Evolutionary conservation across 2,329 filamentous ascomycete species (phyloP).

Genomic region (Arthrobotrys iridis): DNA sequence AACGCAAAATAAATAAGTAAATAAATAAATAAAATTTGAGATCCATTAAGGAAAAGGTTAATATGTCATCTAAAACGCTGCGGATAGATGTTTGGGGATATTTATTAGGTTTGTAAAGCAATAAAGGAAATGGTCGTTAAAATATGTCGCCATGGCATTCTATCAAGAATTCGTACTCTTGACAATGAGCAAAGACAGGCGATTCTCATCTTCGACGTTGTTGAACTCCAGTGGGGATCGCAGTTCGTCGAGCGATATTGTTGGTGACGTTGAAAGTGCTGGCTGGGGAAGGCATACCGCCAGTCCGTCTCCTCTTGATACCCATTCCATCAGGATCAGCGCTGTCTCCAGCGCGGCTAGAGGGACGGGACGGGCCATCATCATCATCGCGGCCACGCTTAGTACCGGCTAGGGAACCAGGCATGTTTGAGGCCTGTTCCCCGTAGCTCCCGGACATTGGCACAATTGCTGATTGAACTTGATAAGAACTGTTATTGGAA

Average conservation of each 20-base stretch:
- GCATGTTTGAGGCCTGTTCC: slow-evolving; percentile 51
- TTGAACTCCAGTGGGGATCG: slow-evolving; percentile 50
- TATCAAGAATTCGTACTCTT: slow-evolving; percentile 37
- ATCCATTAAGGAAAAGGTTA: slow-evolving; percentile 35
- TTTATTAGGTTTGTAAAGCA: slow-evolving; percentile 44
- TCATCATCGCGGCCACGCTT: slow-evolving; percentile 73
- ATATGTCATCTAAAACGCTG: slow-evolving; percentile 53
- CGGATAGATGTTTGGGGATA: slow-evolving; percentile 46
- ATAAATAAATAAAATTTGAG: slow-evolving; percentile 5
- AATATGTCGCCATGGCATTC: slow-evolving; percentile 48
- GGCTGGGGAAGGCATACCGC: slow-evolving; percentile 44
- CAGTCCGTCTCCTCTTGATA: slow-evolving; percentile 46
- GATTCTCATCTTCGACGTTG: slow-evolving; percentile 41
- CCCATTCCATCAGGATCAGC: slow-evolving; percentile 44
- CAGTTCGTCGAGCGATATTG: slow-evolving; percentile 47
- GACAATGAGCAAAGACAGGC: slow-evolving; percentile 3
- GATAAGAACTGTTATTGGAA: slow-evolving; percentile 65
- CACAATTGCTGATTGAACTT: slow-evolving; percentile 54
- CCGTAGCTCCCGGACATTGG: slow-evolving; percentile 54
- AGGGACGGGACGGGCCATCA: slow-evolving; percentile 73
- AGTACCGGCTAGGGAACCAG: slow-evolving; percentile 62
- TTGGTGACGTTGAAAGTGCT: slow-evolving; percentile 46
- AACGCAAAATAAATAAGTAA: too few relatives aligned
- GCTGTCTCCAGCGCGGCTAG: slow-evolving; percentile 66
- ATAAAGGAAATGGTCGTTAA: slow-evolving; percentile 49